Percentiles rank a stretch among this genome's conserved stretches.
Evolutionary conservation across 2,329 filamentous ascomycete genomes (phyloP).

Genomic region (Paraphaeosphaeria minitans): DNA sequence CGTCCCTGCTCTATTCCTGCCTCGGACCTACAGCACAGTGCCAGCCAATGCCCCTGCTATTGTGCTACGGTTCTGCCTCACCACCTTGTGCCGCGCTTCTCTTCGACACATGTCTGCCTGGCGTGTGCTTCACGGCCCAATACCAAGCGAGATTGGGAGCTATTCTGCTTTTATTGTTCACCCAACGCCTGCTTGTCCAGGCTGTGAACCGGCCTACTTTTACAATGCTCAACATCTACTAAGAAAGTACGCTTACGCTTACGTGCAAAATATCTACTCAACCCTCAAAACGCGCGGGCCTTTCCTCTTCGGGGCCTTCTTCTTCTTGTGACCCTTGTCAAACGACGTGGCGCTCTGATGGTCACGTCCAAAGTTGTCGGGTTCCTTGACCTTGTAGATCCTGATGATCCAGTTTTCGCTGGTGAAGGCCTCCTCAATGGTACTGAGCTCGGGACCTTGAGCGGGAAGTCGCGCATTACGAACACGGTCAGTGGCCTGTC

Average conservation of each 20-base stretch:
- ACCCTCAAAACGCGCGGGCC: conserved; percentile 74
- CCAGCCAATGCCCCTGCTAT: background rate
- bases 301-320: conserved; percentile 73
- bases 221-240: conserved; percentile 36
- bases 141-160: conserved; percentile 7
- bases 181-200: conserved; percentile 31
- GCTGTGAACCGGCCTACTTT: conserved; percentile 21
- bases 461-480: conserved; percentile 81
- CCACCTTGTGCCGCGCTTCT: background rate
- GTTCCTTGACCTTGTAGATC: conserved; percentile 99
- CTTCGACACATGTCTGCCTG: background rate
- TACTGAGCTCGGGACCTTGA: conserved; percentile 82
- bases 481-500: conserved; percentile 89
- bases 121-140: conserved; percentile 6
- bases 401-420: conserved; percentile 99
- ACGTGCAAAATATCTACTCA: conserved; percentile 60
- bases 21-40: background rate
- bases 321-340: conserved; percentile 82
- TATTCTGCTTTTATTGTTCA: conserved; percentile 33
- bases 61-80: background rate
- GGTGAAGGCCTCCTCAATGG: conserved; percentile 94
- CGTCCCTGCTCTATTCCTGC: conserved; percentile 3
- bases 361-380: conserved; percentile 93
- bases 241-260: conserved; percentile 13
- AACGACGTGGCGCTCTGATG: conserved; percentile 73